Conservation (phyloP, 768 basidiomycete species). For the Russula olivacea region DNA sequence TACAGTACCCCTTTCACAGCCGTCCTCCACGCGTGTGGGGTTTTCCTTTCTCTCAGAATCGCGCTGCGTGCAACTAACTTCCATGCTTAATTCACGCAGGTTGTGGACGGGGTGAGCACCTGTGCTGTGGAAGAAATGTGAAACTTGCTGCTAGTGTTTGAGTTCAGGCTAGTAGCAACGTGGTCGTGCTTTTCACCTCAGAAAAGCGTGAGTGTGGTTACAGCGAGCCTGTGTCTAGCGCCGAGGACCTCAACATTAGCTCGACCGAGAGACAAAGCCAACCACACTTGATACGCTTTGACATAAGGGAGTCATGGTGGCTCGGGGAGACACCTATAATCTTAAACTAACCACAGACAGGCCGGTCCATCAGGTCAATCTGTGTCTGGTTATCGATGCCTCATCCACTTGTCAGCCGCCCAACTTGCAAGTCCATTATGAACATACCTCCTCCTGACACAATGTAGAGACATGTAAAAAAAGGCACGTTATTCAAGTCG, state of each 20-base stretch:
- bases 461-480: neutral
- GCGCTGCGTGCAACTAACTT: constrained; percentile 36
- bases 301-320: constrained; percentile 38
- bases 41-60: constrained; percentile 23
- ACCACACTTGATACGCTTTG: constrained; percentile 28
- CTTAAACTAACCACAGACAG: constrained; percentile 30
- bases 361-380: constrained; percentile 30
- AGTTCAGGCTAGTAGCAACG: too few species aligned
- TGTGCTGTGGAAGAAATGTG: too few species aligned
- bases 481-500: constrained; percentile 36
- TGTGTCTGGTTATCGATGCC: constrained; percentile 39
- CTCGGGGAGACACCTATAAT: too few species aligned
- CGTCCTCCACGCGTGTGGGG: neutral
- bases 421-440: neutral
- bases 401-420: constrained; percentile 29
- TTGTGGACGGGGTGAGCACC: too few species aligned
- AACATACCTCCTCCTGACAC: too few species aligned
- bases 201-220: too few species aligned
- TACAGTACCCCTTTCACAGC: too few species aligned
- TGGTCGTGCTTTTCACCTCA: too few species aligned
- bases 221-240: constrained; percentile 24
- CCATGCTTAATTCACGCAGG: too few species aligned
- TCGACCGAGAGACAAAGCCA: constrained; percentile 29
- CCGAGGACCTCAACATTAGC: constrained; percentile 32
- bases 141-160: too few species aligned